Evolutionary conservation across 768 basidiomycete species (phyloP), one percentile per base, ranked within the genome.

Genomic region (Boletus sensibilis): DNA sequence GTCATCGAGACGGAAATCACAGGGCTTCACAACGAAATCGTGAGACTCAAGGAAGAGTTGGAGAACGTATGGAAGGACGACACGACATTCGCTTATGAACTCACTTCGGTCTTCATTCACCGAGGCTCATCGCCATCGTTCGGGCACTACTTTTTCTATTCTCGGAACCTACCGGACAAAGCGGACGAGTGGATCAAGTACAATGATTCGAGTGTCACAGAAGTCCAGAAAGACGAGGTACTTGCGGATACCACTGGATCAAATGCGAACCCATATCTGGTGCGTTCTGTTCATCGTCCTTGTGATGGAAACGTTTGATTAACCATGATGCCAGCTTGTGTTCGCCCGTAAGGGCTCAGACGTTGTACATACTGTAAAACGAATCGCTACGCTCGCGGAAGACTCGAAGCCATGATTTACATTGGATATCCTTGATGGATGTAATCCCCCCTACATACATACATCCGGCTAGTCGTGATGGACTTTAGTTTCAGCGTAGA

Each of bases 111-210:
- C 20, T 98, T 93, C 77, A 89, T 98, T 57, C 95, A 98, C 71
- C 87, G 95, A 29, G 95, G 94, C 46, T 82, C 87, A 52, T 89
- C 86, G 18, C 86, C 92, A 2, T 89, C 88, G 8, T 94, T 85
- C 75, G 94, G 94, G 4, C 95, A 97, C 69, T 97, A 97, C 72
- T 98, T 94, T 79, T 92, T 98, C 73, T 97, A 96, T 71, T 92
- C 94, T 52, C 82, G 94, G 39, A 81, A 93, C 69, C 77, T 97
- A 14, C 95, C 94, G 1, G 82, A 84, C 46, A 73, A 84, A 23
- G 86, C 87, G 12, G 88, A 97, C 55, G 79, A 81, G 42, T 98
- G 94, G 92, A 93, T 94, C 81, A 96, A 96, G 74, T 94, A 96
- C 75, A 98, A 98, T 68, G 95, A 98, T 68, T 92, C 92, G 37